Evolutionary conservation across 805 yeast genomes (phyloP).

Genomic region (Saccharomycopsis fermentans): DNA sequence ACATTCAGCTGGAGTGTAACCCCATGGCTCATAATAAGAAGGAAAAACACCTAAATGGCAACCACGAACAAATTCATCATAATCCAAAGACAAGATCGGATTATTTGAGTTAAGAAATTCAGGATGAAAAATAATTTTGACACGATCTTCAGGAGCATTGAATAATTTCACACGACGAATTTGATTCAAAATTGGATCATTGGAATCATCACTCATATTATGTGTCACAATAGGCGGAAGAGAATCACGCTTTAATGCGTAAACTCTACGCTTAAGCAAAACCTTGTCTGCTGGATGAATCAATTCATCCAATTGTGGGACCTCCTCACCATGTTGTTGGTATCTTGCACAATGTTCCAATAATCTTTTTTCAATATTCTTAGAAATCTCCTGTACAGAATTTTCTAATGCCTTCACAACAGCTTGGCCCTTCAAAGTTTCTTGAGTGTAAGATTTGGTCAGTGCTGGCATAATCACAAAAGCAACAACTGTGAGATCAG

Average conservation of each 20-base stretch:
- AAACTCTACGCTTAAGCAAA: slow-evolving; percentile 79
- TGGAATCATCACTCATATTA: slow-evolving; percentile 87
- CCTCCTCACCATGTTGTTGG: slow-evolving; percentile 47
- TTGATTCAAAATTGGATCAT: slow-evolving; percentile 85
- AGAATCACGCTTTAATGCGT: slow-evolving; percentile 81
- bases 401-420: slow-evolving; percentile 84
- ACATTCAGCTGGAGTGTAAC: slow-evolving; percentile 98
- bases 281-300: slow-evolving; percentile 83
- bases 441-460: slow-evolving; percentile 89
- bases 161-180: slow-evolving; percentile 86
- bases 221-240: slow-evolving; percentile 96
- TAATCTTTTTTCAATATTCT: slow-evolving; percentile 73
- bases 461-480: slow-evolving; percentile 97
- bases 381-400: slow-evolving; percentile 82
- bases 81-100: slow-evolving; percentile 86
- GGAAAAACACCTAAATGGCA: slow-evolving; percentile 98
- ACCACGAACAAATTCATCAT: slow-evolving; percentile 96
- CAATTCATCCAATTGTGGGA: slow-evolving; percentile 73
- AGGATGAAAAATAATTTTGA: slow-evolving; percentile 94
- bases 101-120: slow-evolving; percentile 91
- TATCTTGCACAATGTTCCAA: slow-evolving; percentile 82
- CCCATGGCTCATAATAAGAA: slow-evolving; percentile 98
- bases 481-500: slow-evolving; percentile 90
- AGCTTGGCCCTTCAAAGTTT: slow-evolving; percentile 92
- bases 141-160: slow-evolving; percentile 83